Percentiles rank a stretch among this genome's conserved stretches.
These are phyloP conservation scores for Taiozyma sp. DNA, from an alignment of 1,139 yeast genomes.

Conservation along the genomic window DNA sequence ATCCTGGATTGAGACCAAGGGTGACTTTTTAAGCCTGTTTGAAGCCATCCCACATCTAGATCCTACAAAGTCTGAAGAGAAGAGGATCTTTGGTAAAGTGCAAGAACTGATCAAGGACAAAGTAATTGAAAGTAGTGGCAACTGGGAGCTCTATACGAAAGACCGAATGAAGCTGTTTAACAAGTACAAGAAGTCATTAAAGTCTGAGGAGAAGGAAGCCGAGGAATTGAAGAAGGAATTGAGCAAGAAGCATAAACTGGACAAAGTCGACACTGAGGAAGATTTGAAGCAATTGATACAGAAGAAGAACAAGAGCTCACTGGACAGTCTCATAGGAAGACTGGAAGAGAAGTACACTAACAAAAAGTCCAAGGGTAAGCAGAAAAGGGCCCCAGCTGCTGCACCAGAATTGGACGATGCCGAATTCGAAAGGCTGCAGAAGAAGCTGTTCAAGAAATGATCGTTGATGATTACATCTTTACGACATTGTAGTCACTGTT, in stretches of 20 bases:
- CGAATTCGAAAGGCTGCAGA: constrained; percentile 36
- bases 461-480: neutral
- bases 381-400: neutral
- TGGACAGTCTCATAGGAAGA: constrained; percentile 43
- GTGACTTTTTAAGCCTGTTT: constrained; percentile 64
- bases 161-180: constrained; percentile 41
- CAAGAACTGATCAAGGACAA: constrained; percentile 35
- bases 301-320: constrained; percentile 33
- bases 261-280: constrained; percentile 28
- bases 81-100: constrained; percentile 50
- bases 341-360: constrained; percentile 49
- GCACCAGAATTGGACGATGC: constrained; percentile 32
- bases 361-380: constrained; percentile 2
- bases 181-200: constrained; percentile 41
- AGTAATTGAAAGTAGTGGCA: constrained; percentile 31
- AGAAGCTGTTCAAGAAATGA: constrained; percentile 18
- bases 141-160: constrained; percentile 51
- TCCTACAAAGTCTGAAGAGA: constrained; percentile 53
- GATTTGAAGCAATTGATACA: constrained; percentile 50
- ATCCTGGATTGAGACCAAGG: constrained; percentile 54
- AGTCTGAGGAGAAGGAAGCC: constrained; percentile 66
- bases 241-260: constrained; percentile 29
- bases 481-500: neutral
- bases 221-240: constrained; percentile 49
- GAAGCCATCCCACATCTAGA: constrained; percentile 77